Conservation (phyloP, 2,329 filamentous ascomycete species). For the Cladophialophora psammophila region DNA sequence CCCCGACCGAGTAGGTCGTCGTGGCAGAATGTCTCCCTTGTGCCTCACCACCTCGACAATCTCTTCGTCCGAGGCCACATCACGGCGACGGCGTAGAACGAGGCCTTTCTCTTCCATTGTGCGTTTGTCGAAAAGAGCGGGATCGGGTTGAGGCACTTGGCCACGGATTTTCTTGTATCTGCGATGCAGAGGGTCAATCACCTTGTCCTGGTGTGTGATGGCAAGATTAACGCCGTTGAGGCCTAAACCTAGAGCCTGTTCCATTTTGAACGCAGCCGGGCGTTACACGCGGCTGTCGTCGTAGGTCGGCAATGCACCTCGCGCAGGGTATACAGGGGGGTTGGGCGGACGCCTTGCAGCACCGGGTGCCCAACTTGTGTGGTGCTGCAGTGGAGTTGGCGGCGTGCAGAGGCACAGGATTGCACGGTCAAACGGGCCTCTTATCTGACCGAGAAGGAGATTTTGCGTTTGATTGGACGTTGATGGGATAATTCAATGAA, state of each 20-base stretch:
- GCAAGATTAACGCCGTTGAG: conserved; percentile 37
- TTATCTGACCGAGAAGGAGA: conserved; percentile 20
- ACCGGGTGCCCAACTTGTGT: conserved; percentile 7
- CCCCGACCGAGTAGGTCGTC: conserved; percentile 31
- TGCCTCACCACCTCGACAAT: conserved; percentile 41
- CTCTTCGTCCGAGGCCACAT: conserved; percentile 41
- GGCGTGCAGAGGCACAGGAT: not conserved
- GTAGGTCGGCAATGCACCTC: conserved; percentile 5
- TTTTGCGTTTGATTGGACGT: conserved; percentile 21
- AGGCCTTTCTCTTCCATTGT: conserved; percentile 41
- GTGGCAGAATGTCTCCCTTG: conserved; percentile 37
- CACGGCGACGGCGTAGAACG: conserved; percentile 37
- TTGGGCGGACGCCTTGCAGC: conserved; percentile 25
- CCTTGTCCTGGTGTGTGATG: conserved; percentile 38
- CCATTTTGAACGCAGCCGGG: conserved; percentile 27
- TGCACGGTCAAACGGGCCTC: conserved; percentile 14
- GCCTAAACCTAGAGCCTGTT: conserved; percentile 33
- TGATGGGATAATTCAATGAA: conserved; percentile 4
- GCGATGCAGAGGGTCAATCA: conserved; percentile 36
- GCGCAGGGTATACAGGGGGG: not conserved
- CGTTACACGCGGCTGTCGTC: conserved; percentile 21
- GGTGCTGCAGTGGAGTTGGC: not conserved
- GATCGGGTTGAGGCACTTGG: conserved; percentile 31
- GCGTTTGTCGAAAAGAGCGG: conserved; percentile 30
- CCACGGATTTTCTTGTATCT: conserved; percentile 37